These are phyloP conservation scores for Haematococcus sp. DNA, from an alignment of 139 green algal species.

Conservation along the genomic window DNA sequence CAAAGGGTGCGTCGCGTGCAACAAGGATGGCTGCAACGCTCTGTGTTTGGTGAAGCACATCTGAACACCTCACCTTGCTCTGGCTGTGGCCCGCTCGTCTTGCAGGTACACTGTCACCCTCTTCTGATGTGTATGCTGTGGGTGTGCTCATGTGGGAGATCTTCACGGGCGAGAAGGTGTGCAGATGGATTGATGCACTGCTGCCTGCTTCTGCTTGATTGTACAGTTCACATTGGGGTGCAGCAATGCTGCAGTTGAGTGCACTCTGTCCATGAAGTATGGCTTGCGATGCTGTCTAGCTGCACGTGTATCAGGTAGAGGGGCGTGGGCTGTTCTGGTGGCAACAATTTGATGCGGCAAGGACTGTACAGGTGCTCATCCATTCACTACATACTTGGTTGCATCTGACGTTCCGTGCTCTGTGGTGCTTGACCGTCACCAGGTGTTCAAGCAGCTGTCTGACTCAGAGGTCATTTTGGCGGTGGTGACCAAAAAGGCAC, in stretches of 20 bases:
- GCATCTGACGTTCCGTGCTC: not conserved
- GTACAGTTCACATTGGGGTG: too few species aligned
- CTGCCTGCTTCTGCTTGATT: too few species aligned
- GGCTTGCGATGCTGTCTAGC: too few species aligned
- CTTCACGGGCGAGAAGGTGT: slow-evolving; percentile 39
- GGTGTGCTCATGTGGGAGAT: slow-evolving; percentile 65
- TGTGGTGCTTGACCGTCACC: not conserved
- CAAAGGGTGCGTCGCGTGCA: slow-evolving; percentile 27
- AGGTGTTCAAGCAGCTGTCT: slow-evolving; percentile 48
- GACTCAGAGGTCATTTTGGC: slow-evolving; percentile 54
- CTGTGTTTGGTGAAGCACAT: too few species aligned
- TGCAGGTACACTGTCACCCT: slow-evolving; percentile 23
- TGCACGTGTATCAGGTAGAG: too few species aligned
- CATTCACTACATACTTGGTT: not conserved
- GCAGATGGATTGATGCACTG: not conserved
- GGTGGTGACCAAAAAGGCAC: slow-evolving; percentile 44
- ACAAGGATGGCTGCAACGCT: too few species aligned
- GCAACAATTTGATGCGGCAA: too few species aligned
- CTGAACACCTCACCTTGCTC: too few species aligned
- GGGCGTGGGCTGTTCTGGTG: too few species aligned
- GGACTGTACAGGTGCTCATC: too few species aligned
- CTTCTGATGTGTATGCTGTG: slow-evolving; percentile 56
- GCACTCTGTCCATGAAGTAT: too few species aligned
- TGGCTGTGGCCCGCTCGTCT: not conserved
- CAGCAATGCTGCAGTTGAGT: too few species aligned